Evolutionary conservation across 2,329 filamentous ascomycete genomes (phyloP).

Genomic region (Sarocladium strictum): DNA sequence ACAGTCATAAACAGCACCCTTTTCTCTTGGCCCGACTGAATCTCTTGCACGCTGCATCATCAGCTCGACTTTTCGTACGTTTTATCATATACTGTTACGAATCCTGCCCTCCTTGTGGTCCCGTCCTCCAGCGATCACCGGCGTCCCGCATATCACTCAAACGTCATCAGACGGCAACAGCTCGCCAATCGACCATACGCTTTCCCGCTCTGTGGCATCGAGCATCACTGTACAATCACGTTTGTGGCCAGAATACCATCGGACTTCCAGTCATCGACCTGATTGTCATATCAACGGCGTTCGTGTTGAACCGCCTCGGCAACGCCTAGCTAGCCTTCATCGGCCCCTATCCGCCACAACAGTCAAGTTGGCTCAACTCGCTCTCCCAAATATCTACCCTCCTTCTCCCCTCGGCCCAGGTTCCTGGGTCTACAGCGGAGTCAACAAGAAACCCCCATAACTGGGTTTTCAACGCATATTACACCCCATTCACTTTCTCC

Average conservation of each 20-base stretch:
- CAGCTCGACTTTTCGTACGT: neutral
- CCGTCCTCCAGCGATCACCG: neutral
- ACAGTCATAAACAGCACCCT: neutral
- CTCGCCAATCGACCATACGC: neutral
- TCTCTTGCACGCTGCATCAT: neutral
- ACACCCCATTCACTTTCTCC: neutral
- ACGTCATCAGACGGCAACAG: neutral
- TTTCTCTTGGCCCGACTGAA: neutral
- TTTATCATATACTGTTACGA: neutral
- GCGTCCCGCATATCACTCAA: neutral
- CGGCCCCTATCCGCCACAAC: constrained; percentile 35
- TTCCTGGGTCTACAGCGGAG: constrained; percentile 92
- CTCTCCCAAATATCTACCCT: constrained; percentile 63
- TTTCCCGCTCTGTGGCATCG: neutral
- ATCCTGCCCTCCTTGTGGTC: neutral
- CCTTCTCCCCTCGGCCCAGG: constrained; percentile 87
- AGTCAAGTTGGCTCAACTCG: constrained; percentile 93
- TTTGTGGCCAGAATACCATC: neutral
- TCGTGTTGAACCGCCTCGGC: neutral
- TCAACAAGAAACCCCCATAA: constrained; percentile 98
- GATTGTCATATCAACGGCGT: neutral
- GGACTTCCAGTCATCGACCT: neutral
- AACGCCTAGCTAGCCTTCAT: neutral
- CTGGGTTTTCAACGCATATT: constrained; percentile 30
- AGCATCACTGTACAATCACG: neutral